Evolutionary conservation across 805 yeast species (phyloP).

Genomic region (Suhomyces sp.): DNA sequence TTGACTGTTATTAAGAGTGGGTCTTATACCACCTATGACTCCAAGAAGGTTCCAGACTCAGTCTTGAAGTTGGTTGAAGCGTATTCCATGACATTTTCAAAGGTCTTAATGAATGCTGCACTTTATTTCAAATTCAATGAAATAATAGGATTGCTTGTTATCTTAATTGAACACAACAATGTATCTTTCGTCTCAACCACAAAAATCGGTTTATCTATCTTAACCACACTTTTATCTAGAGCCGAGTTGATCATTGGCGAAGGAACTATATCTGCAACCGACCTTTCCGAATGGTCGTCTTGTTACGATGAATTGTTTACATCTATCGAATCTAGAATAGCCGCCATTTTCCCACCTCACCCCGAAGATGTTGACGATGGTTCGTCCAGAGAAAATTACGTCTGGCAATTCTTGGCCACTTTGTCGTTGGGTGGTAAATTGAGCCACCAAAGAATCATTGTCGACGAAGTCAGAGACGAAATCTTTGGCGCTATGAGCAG

Average conservation of each 20-base stretch:
- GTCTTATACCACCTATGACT: slow-evolving; percentile 63
- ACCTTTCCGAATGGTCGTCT: slow-evolving; percentile 67
- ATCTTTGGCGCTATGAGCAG: slow-evolving; percentile 83
- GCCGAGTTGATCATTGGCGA: slow-evolving; percentile 92
- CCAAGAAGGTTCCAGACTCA: slow-evolving; percentile 51
- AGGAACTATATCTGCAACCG: slow-evolving; percentile 53
- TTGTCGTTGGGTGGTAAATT: slow-evolving; percentile 86
- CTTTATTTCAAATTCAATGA: slow-evolving; percentile 79
- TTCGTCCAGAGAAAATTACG: slow-evolving; percentile 55
- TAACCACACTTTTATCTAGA: slow-evolving; percentile 87
- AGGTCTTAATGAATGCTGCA: slow-evolving; percentile 77
- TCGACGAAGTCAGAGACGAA: slow-evolving; percentile 90
- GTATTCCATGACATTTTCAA: slow-evolving; percentile 77
- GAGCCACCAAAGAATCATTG: slow-evolving; percentile 88
- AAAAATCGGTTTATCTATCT: slow-evolving; percentile 79
- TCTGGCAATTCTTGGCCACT: slow-evolving; percentile 96
- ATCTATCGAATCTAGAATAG: slow-evolving; percentile 71
- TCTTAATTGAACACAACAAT: slow-evolving; percentile 67
- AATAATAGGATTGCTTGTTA: slow-evolving; percentile 71
- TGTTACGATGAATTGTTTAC: slow-evolving; percentile 82
- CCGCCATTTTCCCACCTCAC: slow-evolving; percentile 77
- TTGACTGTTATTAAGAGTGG: slow-evolving; percentile 76
- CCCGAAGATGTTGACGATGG: slow-evolving; percentile 54
- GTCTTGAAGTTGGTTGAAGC: slow-evolving; percentile 63
- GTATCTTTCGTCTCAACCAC: slow-evolving; percentile 65